Evolutionary conservation across 106 monocot genomes (phyloP), one percentile per base, ranked within the genome.

Genomic region (Dendrobium officinale): DNA sequence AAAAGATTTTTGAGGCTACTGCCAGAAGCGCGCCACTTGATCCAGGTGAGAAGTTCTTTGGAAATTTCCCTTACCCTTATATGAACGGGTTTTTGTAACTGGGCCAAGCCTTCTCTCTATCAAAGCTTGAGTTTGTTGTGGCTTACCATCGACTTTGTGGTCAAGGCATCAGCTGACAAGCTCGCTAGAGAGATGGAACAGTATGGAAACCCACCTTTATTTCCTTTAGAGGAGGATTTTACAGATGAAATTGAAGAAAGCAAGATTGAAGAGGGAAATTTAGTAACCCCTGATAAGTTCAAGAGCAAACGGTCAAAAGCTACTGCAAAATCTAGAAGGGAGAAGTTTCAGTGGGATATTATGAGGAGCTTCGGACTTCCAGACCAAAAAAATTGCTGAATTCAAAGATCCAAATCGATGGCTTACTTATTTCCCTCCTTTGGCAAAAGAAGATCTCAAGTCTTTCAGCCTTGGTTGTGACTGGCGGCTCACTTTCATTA

Each of bases 31-130:
- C 41, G 1, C 85, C 87, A 48, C 91, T 90, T 0, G 59, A 84
- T 42, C 72, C 72, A 2, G 92, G 83, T 0, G 96, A 96, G 67
- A 96, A 93, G 66, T 96, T 96, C 88, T 96, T 93, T 79, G 96
- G 96, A 8, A 96, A 91, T 84, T 96, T 96, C 66, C 93, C 96
- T 1, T 96, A 96, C 79, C 96, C 96, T 5, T 96, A 96, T 82
- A 96, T 96, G 96, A 96, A 96, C 29, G 96, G 93, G 3, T 80
- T 87, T 18, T 83, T 96, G n/a, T 93, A 96, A 70, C 66, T 96
- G 1, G 95, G 95, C 9, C 93, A 91, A 77, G 96, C 88, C 17
- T 93, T 93, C 80, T 87, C 91, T 9, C 11, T 91, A 2, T 93
- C 93, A 31, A 93, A 96, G 77, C 87, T 96, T 43, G 93, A 96